These are phyloP conservation scores for Dactylellina sp. DNA, from an alignment of 2,329 filamentous ascomycete species.

Conservation along the genomic window DNA sequence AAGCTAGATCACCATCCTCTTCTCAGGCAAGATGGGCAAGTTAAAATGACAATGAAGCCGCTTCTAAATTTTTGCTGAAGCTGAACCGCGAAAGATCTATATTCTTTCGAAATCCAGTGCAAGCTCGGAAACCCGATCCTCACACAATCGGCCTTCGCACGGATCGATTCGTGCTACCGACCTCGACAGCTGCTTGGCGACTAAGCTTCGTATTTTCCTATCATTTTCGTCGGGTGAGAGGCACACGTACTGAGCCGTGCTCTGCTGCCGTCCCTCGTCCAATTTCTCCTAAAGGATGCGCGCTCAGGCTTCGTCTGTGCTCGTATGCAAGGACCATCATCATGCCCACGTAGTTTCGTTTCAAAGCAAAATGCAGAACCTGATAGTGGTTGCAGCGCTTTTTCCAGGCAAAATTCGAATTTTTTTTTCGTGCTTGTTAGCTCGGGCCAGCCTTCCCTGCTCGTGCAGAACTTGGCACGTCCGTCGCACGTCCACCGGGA, in stretches of 20 bases:
- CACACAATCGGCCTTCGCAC: too few relatives aligned
- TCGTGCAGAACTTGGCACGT: constrained; percentile 37
- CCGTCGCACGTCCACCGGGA: constrained; percentile 29
- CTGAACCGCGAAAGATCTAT: too few relatives aligned
- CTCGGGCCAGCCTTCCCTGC: constrained; percentile 21
- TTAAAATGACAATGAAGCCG: too few relatives aligned
- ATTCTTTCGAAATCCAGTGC: too few relatives aligned
- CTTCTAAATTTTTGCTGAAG: too few relatives aligned
- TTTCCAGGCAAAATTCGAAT: constrained; percentile 51
- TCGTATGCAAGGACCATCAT: constrained; percentile 56
- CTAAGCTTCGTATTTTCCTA: constrained; percentile 33
- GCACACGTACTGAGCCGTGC: constrained; percentile 31
- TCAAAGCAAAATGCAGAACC: constrained; percentile 22
- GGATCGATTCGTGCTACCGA: neutral
- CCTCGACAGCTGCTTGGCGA: constrained; percentile 11
- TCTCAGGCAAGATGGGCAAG: neutral
- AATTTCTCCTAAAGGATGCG: constrained; percentile 26
- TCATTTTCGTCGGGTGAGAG: constrained; percentile 34
- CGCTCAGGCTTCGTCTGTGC: constrained; percentile 54
- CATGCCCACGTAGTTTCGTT: constrained; percentile 47
- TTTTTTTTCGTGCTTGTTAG: constrained; percentile 23
- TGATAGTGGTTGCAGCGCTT: constrained; percentile 36
- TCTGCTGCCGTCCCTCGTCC: constrained; percentile 24
- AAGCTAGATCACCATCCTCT: constrained; percentile 22
- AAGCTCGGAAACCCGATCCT: too few relatives aligned